These are phyloP conservation scores for Phytopythium mirpurense DNA, from an alignment of 352 stramenopile species.

Conservation along the genomic window DNA sequence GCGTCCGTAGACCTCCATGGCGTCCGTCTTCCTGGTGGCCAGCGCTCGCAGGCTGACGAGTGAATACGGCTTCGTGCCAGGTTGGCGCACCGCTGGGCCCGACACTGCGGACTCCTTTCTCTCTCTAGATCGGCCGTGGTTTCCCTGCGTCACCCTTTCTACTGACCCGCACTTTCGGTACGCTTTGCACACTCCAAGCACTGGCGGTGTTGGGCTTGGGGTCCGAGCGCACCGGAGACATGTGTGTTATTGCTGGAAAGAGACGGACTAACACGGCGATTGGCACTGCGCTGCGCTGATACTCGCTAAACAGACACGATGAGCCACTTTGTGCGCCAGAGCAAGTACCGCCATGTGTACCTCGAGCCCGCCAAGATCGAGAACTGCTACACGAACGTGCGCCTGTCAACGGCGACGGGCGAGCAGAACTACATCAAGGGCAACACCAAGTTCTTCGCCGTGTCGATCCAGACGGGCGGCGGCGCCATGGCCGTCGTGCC, in stretches of 20 bases:
- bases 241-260: too few relatives aligned
- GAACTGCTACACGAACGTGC: conserved; percentile 89
- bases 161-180: background rate
- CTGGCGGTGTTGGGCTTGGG: too few relatives aligned
- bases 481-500: conserved; percentile 92
- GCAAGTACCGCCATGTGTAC: conserved; percentile 99
- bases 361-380: conserved; percentile 95
- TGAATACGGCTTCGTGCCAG: background rate
- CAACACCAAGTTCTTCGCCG: conserved; percentile 99
- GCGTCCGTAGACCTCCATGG: too few relatives aligned
- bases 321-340: conserved; percentile 95
- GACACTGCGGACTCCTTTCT: background rate
- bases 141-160: background rate
- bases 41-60: too few relatives aligned
- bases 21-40: too few relatives aligned
- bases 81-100: background rate
- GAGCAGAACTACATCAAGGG: conserved; percentile 99
- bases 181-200: too few relatives aligned
- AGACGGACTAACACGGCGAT: background rate
- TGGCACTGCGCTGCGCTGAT: too few relatives aligned
- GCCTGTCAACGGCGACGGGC: conserved; percentile 95
- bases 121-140: background rate
- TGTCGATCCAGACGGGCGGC: conserved; percentile 89
- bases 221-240: too few relatives aligned
- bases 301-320: conserved; percentile 41